Percentiles rank a stretch among this genome's conserved stretches.
Evolutionary conservation across 176 grass and related monocot genomes (phyloP).

Genomic region (Oryza australiensis): DNA sequence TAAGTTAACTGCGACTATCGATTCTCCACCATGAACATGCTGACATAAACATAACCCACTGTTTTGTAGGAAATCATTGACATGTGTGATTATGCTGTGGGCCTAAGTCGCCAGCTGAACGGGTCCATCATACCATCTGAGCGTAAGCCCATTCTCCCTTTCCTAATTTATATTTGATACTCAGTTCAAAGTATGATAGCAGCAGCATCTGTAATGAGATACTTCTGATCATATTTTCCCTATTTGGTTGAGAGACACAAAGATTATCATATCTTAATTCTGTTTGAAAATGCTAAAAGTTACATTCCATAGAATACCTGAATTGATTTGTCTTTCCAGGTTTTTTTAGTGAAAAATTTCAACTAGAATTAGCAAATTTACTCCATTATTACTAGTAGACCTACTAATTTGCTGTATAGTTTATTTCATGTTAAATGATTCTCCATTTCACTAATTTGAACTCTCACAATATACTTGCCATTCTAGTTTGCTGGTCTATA

Average conservation of each 20-base stretch:
- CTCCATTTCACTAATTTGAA: neutral
- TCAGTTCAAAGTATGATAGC: neutral
- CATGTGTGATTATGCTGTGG: conserved; percentile 99
- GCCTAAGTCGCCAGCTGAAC: conserved; percentile 93
- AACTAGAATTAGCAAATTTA: conserved; percentile 1
- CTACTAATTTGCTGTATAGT: neutral
- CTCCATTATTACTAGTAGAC: neutral
- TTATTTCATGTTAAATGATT: neutral
- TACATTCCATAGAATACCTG: neutral
- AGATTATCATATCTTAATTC: neutral
- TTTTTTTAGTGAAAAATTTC: neutral
- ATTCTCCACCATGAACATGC: conserved; percentile 11
- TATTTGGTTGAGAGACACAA: conserved; percentile 1
- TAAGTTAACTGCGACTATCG: conserved; percentile 1
- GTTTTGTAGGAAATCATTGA: conserved; percentile 96
- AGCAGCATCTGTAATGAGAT: conserved; percentile 17
- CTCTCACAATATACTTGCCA: neutral
- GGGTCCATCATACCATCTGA: conserved; percentile 98
- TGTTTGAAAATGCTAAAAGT: neutral
- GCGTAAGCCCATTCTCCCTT: conserved; percentile 54
- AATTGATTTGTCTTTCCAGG: neutral
- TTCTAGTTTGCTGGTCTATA: conserved; percentile 4
- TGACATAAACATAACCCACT: neutral
- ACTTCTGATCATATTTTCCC: neutral
- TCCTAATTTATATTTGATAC: neutral